Conservation (phyloP, 2,329 filamentous ascomycete genomes). For the Trichoderma koningiopsis region DNA sequence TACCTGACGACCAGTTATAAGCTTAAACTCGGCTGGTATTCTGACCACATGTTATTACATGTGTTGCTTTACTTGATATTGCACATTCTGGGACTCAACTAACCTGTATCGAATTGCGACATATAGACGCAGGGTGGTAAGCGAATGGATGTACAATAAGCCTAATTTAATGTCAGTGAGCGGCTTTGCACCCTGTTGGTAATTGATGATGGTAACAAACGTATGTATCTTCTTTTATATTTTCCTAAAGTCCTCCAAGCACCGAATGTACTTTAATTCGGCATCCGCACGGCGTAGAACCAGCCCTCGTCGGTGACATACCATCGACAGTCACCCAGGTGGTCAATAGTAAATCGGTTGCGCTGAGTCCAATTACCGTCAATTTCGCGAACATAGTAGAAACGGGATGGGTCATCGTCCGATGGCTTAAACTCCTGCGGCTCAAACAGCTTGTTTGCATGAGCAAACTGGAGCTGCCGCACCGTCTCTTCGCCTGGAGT, state of each 20-base stretch:
- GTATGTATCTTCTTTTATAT: background rate
- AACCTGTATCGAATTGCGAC: background rate
- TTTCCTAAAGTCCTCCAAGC: background rate
- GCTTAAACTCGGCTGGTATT: too few species aligned
- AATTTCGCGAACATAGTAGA: conserved; percentile 63
- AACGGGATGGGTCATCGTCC: conserved; percentile 60
- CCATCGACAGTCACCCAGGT: conserved; percentile 60
- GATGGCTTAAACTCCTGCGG: conserved; percentile 65
- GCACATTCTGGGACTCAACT: background rate
- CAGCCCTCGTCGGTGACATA: conserved; percentile 58
- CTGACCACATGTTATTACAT: background rate
- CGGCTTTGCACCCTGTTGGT: background rate
- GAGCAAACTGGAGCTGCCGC: conserved; percentile 53
- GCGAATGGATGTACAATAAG: background rate
- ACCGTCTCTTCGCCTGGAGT: conserved; percentile 51
- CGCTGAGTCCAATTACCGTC: conserved; percentile 63
- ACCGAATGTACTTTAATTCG: conserved; percentile 35
- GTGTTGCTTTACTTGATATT: background rate
- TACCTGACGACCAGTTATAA: background rate
- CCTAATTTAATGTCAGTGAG: background rate
- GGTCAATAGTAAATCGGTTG: conserved; percentile 62
- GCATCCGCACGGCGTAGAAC: conserved; percentile 63
- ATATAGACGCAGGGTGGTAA: background rate
- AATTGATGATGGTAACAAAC: background rate
- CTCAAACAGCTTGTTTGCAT: conserved; percentile 54